Base-by-base conservation (phyloP, 768 basidiomycete genomes). In the Dictyophora rubrovolvata region DNA sequence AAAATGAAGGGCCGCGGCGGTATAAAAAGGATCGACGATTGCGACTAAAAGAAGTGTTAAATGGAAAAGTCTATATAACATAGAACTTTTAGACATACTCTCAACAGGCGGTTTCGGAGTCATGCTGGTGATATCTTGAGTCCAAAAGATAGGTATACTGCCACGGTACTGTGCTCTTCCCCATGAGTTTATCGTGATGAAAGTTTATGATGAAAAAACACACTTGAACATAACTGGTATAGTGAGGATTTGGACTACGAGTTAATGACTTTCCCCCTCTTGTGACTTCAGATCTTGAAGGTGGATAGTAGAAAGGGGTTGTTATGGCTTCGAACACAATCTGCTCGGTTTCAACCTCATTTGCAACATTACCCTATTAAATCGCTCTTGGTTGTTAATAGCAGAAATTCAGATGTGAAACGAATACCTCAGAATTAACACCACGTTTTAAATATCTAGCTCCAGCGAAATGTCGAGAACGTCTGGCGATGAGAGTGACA, bases 331-430 rank as follows among this genome's bases (percentile, higher is more conserved):
- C 93, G 8, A 86, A 88, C 0, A 95, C 91, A 54, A 99, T 95
- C 67, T 99, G 96, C 69, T 99, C 96, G 0, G 93, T 96, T 72
- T 99, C 96, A 1, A 99, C 96, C 70, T 98, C 96, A 67, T 99
- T 99, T 2, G 95, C 95, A 10, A 98, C 95, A 68, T 94, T 92
- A 2, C 96, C 96, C 93, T 96, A 62, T 11, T 12, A 42, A 42
- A n/a, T 11, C 6, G 53, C 17, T 18, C 16, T 47, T n/a, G 42
- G 33, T 4, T 36, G 21, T 22, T n/a, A 8, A 34, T 36, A 21
- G 3, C 11, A 34, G 4, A 33, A n/a, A 0, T 17, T 18, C n/a
- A 21, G 11, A 12, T 9, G 4, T 9, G 21, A 16, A 35, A 47
- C n/a, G 21, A 33, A 16, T 51, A 92, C 93, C 77, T 95, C 84